phyloP scores from a whole-genome alignment of 2,329 filamentous ascomycete genomes.

The Colletotrichum acutatum region DNA sequence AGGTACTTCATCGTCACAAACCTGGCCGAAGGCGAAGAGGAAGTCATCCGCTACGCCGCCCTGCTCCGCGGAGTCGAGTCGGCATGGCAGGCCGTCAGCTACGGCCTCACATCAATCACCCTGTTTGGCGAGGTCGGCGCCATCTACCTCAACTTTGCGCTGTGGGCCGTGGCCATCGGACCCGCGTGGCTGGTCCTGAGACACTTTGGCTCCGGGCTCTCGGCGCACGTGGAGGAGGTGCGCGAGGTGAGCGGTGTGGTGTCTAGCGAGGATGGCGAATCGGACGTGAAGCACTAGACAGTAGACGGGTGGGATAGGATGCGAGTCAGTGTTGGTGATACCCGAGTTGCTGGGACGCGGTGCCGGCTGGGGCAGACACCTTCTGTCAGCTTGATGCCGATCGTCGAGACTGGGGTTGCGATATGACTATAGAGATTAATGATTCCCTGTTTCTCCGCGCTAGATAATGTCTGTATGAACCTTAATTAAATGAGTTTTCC shows the following conservation, averaged over 20 bases:
- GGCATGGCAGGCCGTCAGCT: slow-evolving; percentile 78
- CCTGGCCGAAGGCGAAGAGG: slow-evolving; percentile 68
- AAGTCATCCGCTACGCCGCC: slow-evolving; percentile 76
- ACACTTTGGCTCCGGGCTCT: slow-evolving; percentile 56
- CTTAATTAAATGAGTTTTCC: background rate
- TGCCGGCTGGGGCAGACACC: too few species aligned
- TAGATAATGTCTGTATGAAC: background rate
- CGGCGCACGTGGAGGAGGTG: background rate
- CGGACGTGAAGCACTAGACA: slow-evolving; percentile 21
- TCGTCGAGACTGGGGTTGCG: background rate
- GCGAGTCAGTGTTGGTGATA: background rate
- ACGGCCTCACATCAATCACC: slow-evolving; percentile 71
- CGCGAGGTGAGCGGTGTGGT: slow-evolving; percentile 4
- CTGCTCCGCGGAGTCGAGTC: slow-evolving; percentile 77
- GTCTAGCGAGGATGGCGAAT: slow-evolving; percentile 35
- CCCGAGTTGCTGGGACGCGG: slow-evolving; percentile 1
- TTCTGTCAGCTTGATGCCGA: background rate
- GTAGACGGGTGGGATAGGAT: too few species aligned
- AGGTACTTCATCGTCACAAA: slow-evolving; percentile 79
- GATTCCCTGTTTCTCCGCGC: background rate
- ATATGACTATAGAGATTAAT: background rate
- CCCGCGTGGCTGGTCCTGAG: slow-evolving; percentile 76
- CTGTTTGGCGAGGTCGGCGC: slow-evolving; percentile 74
- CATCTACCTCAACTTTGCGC: slow-evolving; percentile 76
- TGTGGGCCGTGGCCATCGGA: slow-evolving; percentile 72